Evolutionary conservation across 2,329 filamentous ascomycete species (phyloP), one percentile per base, ranked within the genome.

Genomic region (Fusarium sp.): DNA sequence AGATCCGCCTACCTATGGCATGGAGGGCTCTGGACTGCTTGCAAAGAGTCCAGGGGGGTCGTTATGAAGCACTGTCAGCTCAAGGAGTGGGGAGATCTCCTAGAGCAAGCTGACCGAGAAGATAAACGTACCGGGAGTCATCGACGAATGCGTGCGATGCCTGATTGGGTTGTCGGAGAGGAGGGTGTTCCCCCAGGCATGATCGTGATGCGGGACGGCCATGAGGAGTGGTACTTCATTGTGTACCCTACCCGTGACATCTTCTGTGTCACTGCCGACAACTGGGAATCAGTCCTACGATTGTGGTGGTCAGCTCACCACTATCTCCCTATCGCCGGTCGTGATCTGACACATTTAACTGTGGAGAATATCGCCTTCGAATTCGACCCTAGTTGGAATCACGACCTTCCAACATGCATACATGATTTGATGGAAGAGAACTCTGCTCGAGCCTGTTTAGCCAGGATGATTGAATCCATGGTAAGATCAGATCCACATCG

Each of bases 11-110:
- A 39, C 9, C 13, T 60, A 5, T 69, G 43, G 14, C 11, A 66
- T 45, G 27, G 32, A 5, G 68, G 57, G 2, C 66, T 61, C 9
- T 48, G 62, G 69, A 64, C 9, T 4, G 58, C 61, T 6, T 69
- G 58, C 7, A 43, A 66, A 10, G 66, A 69, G 32, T 64, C 65
- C 2, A 64, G 65, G 35, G 25, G 18, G 3, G 56, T 57, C 11
- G 27, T 54, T 10, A 45, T 32, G 35, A 41, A 64, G 80, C 60
- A 54, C 32, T 39, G 16, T 9, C 37, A 9, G 37, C 37, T 39
- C 37, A 39, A n/a, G n/a, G 37, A 39, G 37, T 39, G 37, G 37
- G 16, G 9, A 39, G 37, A 39, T 39, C 37, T 39, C 37, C 8
- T 39, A 39, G 37, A 39, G 18, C 18, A 18, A 39, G 37, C 37